Base-by-base conservation (phyloP, 345 rosid genomes). In the Dipteronia dyeriana region DNA sequence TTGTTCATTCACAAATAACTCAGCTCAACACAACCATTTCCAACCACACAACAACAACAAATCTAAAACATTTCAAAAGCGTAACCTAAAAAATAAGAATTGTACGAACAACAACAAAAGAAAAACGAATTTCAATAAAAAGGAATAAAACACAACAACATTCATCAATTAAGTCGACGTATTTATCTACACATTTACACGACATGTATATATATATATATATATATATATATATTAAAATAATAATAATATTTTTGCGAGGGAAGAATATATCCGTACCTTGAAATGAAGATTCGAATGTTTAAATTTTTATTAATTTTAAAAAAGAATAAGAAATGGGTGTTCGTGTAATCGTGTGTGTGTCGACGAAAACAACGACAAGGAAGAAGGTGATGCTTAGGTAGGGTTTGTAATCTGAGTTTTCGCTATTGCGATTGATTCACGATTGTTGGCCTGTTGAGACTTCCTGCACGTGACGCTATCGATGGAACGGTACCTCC, bases 381-480 rank as follows among this genome's bases (percentile, higher is more conserved):
- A 3, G 49, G 49, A 45, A 10, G 49, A 45, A 45, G 49, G 12
- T 45, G 49, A 10, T 45, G 70, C 6, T 34, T 34, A 34, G 6
- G 62, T 63, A 47, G 77, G 77, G 77, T 29, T 74, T 64, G 31
- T 1, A 49, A 29, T 74, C 61, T 6, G 74, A 11, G 70, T 62
- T n/a, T 74, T 23, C 47, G 57, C 77, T 74, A 47, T 64, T 29
- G 47, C 49, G 70, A 63, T 49, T 6, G 70, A 74, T 59, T 59
- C 26, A 59, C 63, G 63, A 59, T 63, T 47, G 77, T 29, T 26
- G 47, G 64, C 75, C 75, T 13, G 75, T 13, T 39, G 66, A 34
- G 47, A 34, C 29, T 47, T 47, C 70, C 70, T 64, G 70, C 77
- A 74, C 77, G 77, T 74, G 77, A 47, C 60, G 38, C 61, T 74